Evolutionary conservation across 768 basidiomycete species (phyloP).

Genomic region (Tylopilus plumbeoviolaceoides): DNA sequence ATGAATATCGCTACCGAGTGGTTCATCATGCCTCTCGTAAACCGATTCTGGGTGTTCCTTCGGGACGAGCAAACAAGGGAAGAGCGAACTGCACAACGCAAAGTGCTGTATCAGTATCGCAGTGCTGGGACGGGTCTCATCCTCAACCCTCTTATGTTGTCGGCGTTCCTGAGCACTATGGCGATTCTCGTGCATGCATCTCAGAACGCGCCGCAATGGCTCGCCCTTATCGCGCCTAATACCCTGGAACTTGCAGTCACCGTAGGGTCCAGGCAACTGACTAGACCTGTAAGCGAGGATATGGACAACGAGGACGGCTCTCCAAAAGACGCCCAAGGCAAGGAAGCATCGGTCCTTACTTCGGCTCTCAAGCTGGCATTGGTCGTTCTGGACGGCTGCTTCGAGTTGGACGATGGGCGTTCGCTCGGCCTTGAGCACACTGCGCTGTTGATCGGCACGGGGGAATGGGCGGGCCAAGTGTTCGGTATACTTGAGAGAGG

Average conservation of each 20-base stretch:
- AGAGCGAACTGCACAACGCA: constrained; percentile 57
- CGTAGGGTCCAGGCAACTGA: constrained; percentile 64
- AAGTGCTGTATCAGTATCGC: constrained; percentile 53
- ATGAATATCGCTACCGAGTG: constrained; percentile 77
- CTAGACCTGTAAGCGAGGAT: constrained; percentile 36
- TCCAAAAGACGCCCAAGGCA: constrained; percentile 28
- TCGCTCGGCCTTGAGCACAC: constrained; percentile 74
- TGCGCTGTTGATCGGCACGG: constrained; percentile 59
- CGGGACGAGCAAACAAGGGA: constrained; percentile 80
- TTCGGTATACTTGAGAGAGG: constrained; percentile 67
- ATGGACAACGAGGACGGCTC: constrained; percentile 29
- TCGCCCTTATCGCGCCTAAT: constrained; percentile 76
- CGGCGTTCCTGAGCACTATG: constrained; percentile 72
- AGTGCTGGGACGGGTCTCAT: constrained; percentile 81
- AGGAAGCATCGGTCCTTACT: constrained; percentile 71
- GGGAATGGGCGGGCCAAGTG: constrained; percentile 77
- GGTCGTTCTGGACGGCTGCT: constrained; percentile 66
- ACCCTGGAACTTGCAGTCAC: constrained; percentile 80
- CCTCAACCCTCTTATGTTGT: constrained; percentile 70
- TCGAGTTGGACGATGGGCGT: constrained; percentile 75
- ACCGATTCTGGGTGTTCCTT: constrained; percentile 94
- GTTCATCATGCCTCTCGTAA: constrained; percentile 87
- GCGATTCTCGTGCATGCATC: constrained; percentile 80
- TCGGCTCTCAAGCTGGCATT: constrained; percentile 76
- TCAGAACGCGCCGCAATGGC: constrained; percentile 75